These are phyloP conservation scores for Boletellus deceptivus DNA, from an alignment of 1,284 basidiomycete species.

Conservation along the genomic window DNA sequence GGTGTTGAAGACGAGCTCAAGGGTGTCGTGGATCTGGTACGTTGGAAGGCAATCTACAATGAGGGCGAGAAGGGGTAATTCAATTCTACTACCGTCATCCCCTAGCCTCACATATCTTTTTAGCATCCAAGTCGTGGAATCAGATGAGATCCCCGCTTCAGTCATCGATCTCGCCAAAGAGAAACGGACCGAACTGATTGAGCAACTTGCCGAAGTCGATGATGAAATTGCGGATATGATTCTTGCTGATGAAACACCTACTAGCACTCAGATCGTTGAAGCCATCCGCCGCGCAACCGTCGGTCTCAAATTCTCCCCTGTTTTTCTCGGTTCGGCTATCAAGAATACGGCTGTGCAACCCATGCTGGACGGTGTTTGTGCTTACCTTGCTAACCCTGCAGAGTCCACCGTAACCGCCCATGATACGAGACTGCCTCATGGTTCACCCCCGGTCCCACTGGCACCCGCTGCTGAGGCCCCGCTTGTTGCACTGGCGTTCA, in stretches of 20 bases:
- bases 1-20: slow-evolving; percentile 86
- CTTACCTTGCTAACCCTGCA: slow-evolving; percentile 91
- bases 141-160: slow-evolving; percentile 84
- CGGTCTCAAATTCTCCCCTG: slow-evolving; percentile 89
- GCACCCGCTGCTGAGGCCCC: slow-evolving; percentile 82
- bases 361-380: slow-evolving; percentile 91
- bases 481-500: slow-evolving; percentile 95
- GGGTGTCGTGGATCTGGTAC: slow-evolving; percentile 92
- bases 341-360: slow-evolving; percentile 98
- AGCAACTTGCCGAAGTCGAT: slow-evolving; percentile 95
- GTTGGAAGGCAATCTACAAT: slow-evolving; percentile 95
- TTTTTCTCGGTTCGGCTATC: slow-evolving; percentile 96
- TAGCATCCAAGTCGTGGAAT: slow-evolving; percentile 79
- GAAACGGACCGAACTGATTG: slow-evolving; percentile 91
- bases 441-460: slow-evolving; percentile 71
- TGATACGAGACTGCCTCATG: slow-evolving; percentile 70
- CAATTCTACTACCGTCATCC: not conserved
- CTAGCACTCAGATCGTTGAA: slow-evolving; percentile 69
- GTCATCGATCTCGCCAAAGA: slow-evolving; percentile 71
- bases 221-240: slow-evolving; percentile 92
- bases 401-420: slow-evolving; percentile 82
- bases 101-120: not conserved
- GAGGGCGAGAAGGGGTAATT: slow-evolving; percentile 90
- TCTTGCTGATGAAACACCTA: slow-evolving; percentile 81
- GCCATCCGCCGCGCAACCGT: slow-evolving; percentile 92